Conservation (phyloP, 345 rosid genomes). For the Populus davidiana region DNA sequence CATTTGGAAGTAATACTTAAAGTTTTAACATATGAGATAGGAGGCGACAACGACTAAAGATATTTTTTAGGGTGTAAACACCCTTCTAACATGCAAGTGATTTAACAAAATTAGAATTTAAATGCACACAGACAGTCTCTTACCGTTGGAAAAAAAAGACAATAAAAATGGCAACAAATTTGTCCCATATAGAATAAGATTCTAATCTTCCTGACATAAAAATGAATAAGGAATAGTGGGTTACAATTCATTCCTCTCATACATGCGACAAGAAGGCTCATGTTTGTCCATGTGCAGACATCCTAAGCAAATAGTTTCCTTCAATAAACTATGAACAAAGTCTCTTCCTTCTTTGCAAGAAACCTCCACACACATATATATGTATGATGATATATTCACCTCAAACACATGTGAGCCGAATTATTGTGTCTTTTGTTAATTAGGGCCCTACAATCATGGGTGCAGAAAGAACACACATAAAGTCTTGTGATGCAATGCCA, state of each 20-base stretch:
- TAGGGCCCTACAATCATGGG: conserved; percentile 31
- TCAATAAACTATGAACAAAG: neutral
- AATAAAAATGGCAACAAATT: neutral
- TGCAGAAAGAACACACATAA: conserved; percentile 15
- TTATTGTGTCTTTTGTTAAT: conserved; percentile 21
- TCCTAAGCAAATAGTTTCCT: conserved; percentile 3
- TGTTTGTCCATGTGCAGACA: conserved; percentile 22
- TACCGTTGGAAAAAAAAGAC: neutral
- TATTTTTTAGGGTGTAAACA: too few relatives aligned
- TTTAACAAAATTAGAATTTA: too few relatives aligned
- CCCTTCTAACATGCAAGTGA: neutral
- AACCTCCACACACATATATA: neutral
- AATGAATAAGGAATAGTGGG: neutral
- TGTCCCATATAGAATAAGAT: neutral
- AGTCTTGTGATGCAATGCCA: conserved; percentile 7
- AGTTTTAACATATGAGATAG: too few relatives aligned
- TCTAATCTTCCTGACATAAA: neutral
- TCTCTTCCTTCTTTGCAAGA: conserved; percentile 3
- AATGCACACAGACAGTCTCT: neutral
- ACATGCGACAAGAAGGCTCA: conserved; percentile 10
- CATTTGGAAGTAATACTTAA: too few relatives aligned
- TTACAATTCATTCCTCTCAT: neutral
- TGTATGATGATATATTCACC: neutral
- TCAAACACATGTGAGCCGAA: conserved; percentile 29
- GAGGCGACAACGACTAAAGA: too few relatives aligned